Evolutionary conservation across 2,329 filamentous ascomycete genomes (phyloP).

Genomic region (Neospermospora avenae): DNA sequence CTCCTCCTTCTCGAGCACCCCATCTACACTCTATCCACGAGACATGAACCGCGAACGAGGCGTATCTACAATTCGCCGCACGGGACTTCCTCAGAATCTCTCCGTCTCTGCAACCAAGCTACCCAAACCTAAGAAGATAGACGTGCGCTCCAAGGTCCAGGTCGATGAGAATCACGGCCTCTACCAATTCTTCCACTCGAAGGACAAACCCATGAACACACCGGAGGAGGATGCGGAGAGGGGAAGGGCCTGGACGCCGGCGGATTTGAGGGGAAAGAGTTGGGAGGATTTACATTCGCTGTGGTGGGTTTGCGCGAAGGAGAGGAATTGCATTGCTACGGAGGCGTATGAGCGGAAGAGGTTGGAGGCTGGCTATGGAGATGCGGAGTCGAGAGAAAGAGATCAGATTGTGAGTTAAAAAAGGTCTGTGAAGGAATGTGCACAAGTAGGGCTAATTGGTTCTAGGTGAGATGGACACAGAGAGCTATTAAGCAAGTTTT

Average conservation of each 20-base stretch:
- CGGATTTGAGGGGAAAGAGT: slow-evolving; percentile 83
- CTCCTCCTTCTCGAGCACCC: slow-evolving; percentile 35
- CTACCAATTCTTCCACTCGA: slow-evolving; percentile 83
- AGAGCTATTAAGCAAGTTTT: slow-evolving; percentile 78
- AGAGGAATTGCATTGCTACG: slow-evolving; percentile 86
- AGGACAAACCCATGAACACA: slow-evolving; percentile 64
- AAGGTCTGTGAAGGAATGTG: background rate
- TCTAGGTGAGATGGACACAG: slow-evolving; percentile 73
- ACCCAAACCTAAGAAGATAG: slow-evolving; percentile 65
- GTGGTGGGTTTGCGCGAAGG: slow-evolving; percentile 93
- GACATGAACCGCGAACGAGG: slow-evolving; percentile 81
- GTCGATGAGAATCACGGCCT: slow-evolving; percentile 77
- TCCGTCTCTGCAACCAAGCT: slow-evolving; percentile 70
- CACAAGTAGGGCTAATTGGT: slow-evolving; percentile 18
- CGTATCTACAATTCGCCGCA: slow-evolving; percentile 75
- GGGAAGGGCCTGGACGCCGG: slow-evolving; percentile 78
- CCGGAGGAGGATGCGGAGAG: slow-evolving; percentile 69
- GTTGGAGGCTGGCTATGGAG: slow-evolving; percentile 69
- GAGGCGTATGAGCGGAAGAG: slow-evolving; percentile 65
- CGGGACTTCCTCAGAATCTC: slow-evolving; percentile 70
- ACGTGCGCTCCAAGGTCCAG: slow-evolving; percentile 51
- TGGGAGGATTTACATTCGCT: slow-evolving; percentile 91
- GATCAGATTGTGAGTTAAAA: slow-evolving; percentile 59
- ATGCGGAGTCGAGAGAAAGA: slow-evolving; percentile 61
- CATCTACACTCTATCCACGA: slow-evolving; percentile 39